Conservation (phyloP, 2,329 filamentous ascomycete genomes). For the Sphaerulina musiva region DNA sequence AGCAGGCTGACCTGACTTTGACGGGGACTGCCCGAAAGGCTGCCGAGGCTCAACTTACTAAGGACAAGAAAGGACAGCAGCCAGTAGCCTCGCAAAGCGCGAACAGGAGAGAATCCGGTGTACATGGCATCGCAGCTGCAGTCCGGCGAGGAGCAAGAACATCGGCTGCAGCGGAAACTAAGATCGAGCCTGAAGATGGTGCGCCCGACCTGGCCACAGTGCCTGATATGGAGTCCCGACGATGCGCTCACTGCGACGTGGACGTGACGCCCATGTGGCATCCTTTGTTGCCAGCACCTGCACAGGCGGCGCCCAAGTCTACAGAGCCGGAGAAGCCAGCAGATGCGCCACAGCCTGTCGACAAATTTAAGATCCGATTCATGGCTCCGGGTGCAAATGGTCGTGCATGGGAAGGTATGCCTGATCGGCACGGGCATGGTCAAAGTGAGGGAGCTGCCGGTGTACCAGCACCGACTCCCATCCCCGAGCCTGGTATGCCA, state of each 20-base stretch:
- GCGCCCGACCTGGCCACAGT: conserved; percentile 24
- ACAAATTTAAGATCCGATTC: conserved; percentile 23
- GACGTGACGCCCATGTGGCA: conserved; percentile 64
- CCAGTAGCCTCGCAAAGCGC: conserved; percentile 25
- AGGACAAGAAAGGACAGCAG: conserved; percentile 40
- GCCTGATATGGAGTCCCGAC: conserved; percentile 31
- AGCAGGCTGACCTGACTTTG: conserved; percentile 83
- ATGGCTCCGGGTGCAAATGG: conserved; percentile 28
- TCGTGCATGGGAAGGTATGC: conserved; percentile 29
- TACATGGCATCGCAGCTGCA: conserved; percentile 29
- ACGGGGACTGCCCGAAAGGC: conserved; percentile 93
- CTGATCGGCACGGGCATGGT: conserved; percentile 19
- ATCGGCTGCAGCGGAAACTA: conserved; percentile 29
- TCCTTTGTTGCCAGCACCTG: conserved; percentile 15
- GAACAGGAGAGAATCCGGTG: conserved; percentile 38
- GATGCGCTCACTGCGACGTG: conserved; percentile 45
- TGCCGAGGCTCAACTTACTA: conserved; percentile 62
- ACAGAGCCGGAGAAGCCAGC: conserved; percentile 3
- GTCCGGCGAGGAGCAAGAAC: conserved; percentile 31
- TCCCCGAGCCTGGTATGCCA: conserved; percentile 8
- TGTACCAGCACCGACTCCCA: conserved; percentile 6
- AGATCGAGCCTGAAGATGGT: conserved; percentile 26
- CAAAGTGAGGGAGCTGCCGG: conserved; percentile 7
- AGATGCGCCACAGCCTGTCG: conserved; percentile 10
- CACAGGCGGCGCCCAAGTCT: conserved; percentile 9